Conservation (phyloP, 192 early-diverging fungal species). For the Allomyces javanicus region DNA sequence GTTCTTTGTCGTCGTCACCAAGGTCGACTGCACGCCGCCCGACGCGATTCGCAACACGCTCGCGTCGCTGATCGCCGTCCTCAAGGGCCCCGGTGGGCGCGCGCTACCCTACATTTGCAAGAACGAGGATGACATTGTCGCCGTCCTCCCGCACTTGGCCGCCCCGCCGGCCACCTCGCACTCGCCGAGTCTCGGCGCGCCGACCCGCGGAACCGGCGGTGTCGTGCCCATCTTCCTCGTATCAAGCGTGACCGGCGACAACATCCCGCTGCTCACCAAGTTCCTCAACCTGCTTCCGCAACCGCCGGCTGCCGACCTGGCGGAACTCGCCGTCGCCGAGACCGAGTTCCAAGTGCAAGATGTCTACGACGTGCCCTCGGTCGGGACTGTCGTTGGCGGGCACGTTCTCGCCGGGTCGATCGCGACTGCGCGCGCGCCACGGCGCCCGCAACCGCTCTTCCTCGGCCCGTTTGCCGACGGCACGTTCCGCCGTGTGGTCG, state of each 20-base stretch:
- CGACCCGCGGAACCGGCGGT: conserved; percentile 13
- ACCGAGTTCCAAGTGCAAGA: conserved; percentile 68
- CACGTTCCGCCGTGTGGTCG: neutral
- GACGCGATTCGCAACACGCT: conserved; percentile 23
- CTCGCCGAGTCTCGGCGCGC: too few relatives aligned
- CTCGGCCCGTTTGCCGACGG: neutral
- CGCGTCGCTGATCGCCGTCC: conserved; percentile 23
- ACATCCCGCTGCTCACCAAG: conserved; percentile 39
- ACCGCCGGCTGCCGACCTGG: conserved; percentile 11
- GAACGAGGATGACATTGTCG: conserved; percentile 17
- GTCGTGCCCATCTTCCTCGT: conserved; percentile 68
- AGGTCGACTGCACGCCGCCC: conserved; percentile 50
- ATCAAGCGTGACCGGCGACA: conserved; percentile 62
- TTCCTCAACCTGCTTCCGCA: conserved; percentile 55
- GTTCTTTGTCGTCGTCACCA: conserved; percentile 67
- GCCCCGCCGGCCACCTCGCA: neutral
- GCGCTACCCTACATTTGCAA: conserved; percentile 19
- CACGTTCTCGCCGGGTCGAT: conserved; percentile 31
- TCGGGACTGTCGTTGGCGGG: conserved; percentile 43
- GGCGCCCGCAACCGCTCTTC: neutral
- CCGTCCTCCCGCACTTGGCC: conserved; percentile 14
- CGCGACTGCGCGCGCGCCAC: conserved; percentile 8
- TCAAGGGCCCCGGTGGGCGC: conserved; percentile 18
- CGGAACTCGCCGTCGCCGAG: conserved; percentile 12
- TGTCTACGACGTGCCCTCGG: conserved; percentile 45